These are phyloP conservation scores for Dimargaris verticillata DNA, from an alignment of 192 early-diverging fungal genomes.

Conservation along the genomic window DNA sequence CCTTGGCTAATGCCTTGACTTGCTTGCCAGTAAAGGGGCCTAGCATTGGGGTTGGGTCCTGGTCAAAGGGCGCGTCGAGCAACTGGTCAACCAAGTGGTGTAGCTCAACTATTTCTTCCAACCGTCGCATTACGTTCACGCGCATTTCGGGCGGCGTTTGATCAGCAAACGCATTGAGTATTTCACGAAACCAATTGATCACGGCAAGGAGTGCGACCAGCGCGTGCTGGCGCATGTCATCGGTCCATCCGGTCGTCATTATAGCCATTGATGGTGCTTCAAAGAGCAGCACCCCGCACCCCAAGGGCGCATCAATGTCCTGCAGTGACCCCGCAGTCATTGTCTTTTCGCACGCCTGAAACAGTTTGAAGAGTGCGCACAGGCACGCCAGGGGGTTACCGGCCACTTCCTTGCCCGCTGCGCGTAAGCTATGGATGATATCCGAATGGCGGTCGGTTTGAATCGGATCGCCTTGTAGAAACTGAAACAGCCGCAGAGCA, in stretches of 20 bases:
- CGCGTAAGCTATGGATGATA: slow-evolving; percentile 1
- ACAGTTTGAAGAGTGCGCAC: slow-evolving; percentile 47
- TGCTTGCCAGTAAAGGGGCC: neutral
- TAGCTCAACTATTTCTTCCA: slow-evolving; percentile 17
- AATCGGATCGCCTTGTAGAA: neutral
- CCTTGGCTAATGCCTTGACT: too few relatives aligned
- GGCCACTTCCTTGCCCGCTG: slow-evolving; percentile 13
- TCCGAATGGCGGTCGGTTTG: slow-evolving; percentile 1
- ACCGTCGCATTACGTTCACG: slow-evolving; percentile 17
- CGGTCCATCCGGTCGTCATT: neutral
- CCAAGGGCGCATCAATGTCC: slow-evolving; percentile 52
- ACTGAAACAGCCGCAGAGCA: slow-evolving; percentile 6
- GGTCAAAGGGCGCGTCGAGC: neutral
- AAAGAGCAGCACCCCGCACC: slow-evolving; percentile 33
- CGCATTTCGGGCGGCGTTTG: slow-evolving; percentile 18
- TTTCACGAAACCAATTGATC: slow-evolving; percentile 45
- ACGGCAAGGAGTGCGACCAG: slow-evolving; percentile 20
- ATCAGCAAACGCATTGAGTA: slow-evolving; percentile 45
- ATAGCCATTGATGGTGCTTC: neutral
- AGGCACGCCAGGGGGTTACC: slow-evolving; percentile 32
- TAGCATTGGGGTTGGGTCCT: neutral
- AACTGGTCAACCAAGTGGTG: slow-evolving; percentile 12
- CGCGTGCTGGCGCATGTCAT: slow-evolving; percentile 12
- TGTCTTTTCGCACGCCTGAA: slow-evolving; percentile 53
- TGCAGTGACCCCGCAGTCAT: slow-evolving; percentile 30